Evolutionary conservation across 768 basidiomycete species (phyloP), one percentile per base, ranked within the genome.

Genomic region (Clitopilus hobsonii): DNA sequence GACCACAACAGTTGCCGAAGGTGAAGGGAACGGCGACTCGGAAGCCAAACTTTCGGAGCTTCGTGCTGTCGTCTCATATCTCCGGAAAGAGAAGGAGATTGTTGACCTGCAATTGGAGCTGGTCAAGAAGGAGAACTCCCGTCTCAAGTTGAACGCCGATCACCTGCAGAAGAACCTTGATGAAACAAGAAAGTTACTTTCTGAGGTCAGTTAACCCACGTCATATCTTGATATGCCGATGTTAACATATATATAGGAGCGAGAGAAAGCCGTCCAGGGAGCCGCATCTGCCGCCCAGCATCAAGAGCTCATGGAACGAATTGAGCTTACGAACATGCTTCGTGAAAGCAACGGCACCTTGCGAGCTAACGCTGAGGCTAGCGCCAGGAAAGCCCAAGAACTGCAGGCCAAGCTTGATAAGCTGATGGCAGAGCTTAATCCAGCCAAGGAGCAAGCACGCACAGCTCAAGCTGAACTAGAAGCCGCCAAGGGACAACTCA

Each of bases 41-140:
- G 88, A 89, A 58, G 75, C 76, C 1, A 87, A 90, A 64, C 59
- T 89, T 8, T 75, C 86, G 0, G 90, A 92, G 59, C 70, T 93
- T 20, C 86, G 88, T 25, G 81, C 87, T 16, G 86, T 93, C 24
- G 85, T 94, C 38, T 79, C 85, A 2, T 94, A 90, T 68, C 73
- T 95, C 28, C 81, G 93, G 38, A 91, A 88, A 64, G 93, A 94
- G 76, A 94, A 95, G 71, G 91, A 94, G 66, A 92, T 95, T 52
- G 87, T 91, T 45, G 92, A 95, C 60, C 79, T 94, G 27, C 91
- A 94, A 59, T 77, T 92, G 23, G 89, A 94, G 62, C 81, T 94
- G 49, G 80, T 85, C 75, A 78, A 80, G 61, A 78, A 88, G 56
- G 91, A 94, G 71, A 89, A 80, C 60, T 70, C 81, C 7, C 81